Percentiles rank a stretch among this genome's conserved stretches.
phyloP scores from a whole-genome alignment of 306 rosid species.

The Argentina anserina region DNA sequence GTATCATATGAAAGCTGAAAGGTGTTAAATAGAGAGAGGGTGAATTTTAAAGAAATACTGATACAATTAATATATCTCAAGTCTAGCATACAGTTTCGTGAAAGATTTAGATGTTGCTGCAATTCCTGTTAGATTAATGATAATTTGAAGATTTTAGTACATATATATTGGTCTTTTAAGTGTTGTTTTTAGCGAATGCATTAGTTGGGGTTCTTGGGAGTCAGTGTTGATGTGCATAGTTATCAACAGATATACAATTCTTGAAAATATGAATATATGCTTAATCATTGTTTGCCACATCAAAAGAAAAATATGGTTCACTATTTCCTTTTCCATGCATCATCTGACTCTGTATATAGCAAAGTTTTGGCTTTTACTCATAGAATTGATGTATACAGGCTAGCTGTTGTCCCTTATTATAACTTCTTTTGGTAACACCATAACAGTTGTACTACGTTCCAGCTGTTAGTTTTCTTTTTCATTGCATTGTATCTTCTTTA shows the following conservation, averaged over 20 bases:
- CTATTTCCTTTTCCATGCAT: not conserved
- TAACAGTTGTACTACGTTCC: not conserved
- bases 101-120: not conserved
- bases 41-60: not conserved
- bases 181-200: not conserved
- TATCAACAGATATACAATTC: not conserved
- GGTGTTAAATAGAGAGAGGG: not conserved
- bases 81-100: not conserved
- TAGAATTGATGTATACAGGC: not conserved
- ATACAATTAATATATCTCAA: not conserved
- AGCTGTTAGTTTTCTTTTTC: conserved; percentile 4
- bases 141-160: not conserved
- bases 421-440: not conserved
- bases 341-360: not conserved
- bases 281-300: not conserved
- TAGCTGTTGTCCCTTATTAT: not conserved
- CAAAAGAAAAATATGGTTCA: not conserved
- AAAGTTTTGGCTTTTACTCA: not conserved
- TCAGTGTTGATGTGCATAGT: not conserved
- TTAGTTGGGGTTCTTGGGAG: not conserved
- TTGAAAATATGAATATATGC: not conserved
- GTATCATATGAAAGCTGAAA: not conserved
- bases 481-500: conserved; percentile 9
- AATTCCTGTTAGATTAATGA: not conserved
- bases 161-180: not conserved